Conservation (phyloP, 2,329 filamentous ascomycete species). For the Pleoardoris graminearum region DNA sequence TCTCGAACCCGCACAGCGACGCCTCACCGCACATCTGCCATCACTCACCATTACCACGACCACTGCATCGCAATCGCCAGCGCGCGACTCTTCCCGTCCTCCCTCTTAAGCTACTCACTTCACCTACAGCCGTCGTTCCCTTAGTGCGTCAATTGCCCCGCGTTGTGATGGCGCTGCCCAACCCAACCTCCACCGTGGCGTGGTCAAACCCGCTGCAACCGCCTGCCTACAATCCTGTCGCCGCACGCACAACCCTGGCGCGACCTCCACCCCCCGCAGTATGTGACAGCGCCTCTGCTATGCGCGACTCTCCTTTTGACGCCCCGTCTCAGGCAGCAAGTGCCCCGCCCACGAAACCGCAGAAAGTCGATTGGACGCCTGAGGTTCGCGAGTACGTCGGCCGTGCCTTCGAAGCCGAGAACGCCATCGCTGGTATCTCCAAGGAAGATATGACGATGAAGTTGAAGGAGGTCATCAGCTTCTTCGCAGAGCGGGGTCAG, state of each 20-base stretch:
- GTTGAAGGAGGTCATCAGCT: slow-evolving; percentile 82
- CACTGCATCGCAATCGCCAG: background rate
- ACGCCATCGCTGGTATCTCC: slow-evolving; percentile 53
- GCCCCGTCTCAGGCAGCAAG: slow-evolving; percentile 20
- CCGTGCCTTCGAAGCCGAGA: slow-evolving; percentile 78
- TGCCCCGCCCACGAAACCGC: slow-evolving; percentile 43
- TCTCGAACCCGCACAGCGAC: background rate
- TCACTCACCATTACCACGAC: slow-evolving; percentile 11
- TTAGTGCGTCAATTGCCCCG: background rate
- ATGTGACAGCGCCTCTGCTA: slow-evolving; percentile 12
- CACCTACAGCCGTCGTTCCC: background rate
- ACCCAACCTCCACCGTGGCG: slow-evolving; percentile 29
- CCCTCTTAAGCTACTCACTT: background rate
- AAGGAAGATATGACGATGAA: slow-evolving; percentile 76
- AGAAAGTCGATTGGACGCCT: slow-evolving; percentile 76
- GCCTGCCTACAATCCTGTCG: slow-evolving; percentile 52
- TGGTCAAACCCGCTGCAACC: slow-evolving; percentile 33
- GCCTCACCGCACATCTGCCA: slow-evolving; percentile 24
- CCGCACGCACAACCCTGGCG: slow-evolving; percentile 47
- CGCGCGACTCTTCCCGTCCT: background rate
- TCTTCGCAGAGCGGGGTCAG: slow-evolving; percentile 72
- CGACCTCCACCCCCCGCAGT: slow-evolving; percentile 23
- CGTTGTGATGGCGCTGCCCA: slow-evolving; percentile 34
- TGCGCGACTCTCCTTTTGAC: slow-evolving; percentile 17
- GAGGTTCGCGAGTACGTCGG: slow-evolving; percentile 88